A percentile compares a stretch with the other conserved stretches of the same genome.
Conservation (phyloP, 2,329 filamentous ascomycete species). For the Pezizomycotina sp. region DNA sequence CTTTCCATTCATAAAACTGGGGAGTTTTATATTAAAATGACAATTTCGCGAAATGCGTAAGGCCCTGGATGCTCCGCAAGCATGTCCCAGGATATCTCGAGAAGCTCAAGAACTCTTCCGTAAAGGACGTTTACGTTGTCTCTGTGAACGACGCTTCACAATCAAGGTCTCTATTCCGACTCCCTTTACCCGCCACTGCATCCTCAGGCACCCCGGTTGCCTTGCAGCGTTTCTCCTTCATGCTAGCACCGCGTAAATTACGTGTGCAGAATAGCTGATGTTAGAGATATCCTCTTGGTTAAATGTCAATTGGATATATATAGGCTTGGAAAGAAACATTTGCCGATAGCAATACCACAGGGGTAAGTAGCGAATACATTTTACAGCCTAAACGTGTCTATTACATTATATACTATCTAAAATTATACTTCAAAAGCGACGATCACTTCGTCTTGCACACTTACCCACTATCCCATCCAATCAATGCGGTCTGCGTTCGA, state of each 20-base stretch:
- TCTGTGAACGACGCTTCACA: constrained; percentile 24
- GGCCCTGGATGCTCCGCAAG: constrained; percentile 21
- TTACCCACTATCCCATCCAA: no score
- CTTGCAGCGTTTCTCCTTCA: background rate
- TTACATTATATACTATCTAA: no score
- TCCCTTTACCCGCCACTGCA: background rate
- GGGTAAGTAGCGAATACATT: constrained; percentile 9
- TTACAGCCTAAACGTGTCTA: background rate
- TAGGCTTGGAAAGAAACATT: constrained; percentile 22
- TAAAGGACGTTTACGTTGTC: constrained; percentile 23
- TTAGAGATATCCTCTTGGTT: no score
- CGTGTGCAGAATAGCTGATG: no score
- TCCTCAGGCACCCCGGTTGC: background rate
- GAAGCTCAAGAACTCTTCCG: constrained; percentile 15
- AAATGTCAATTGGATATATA: constrained; percentile 2
- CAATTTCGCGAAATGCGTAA: background rate
- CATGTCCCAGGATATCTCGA: constrained; percentile 23
- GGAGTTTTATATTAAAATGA: no score
- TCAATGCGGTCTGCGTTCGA: no score
- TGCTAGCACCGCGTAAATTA: background rate
- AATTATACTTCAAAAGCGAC: no score
- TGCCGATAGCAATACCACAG: constrained; percentile 12
- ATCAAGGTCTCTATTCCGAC: background rate
- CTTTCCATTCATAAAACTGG: no score
- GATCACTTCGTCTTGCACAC: no score